phyloP scores from a whole-genome alignment of 2,329 filamentous ascomycete genomes.

The Orbilia oligospora region DNA sequence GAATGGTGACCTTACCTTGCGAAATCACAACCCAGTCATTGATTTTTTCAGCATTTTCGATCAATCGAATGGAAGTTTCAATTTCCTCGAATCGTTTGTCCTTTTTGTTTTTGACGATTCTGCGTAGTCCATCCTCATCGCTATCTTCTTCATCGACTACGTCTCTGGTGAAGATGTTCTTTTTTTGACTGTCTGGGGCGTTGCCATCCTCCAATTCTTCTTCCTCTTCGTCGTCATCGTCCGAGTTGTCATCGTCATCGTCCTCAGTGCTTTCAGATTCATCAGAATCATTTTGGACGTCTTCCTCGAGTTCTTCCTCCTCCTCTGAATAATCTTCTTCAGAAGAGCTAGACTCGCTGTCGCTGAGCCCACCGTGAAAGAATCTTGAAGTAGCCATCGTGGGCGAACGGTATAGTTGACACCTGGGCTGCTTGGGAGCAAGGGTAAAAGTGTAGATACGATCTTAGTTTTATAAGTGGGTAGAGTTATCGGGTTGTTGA shows the following conservation, averaged over 20 bases:
- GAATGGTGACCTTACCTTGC: slow-evolving; percentile 73
- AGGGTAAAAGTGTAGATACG: slow-evolving; percentile 23
- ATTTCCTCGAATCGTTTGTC: slow-evolving; percentile 97
- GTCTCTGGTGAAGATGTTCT: slow-evolving; percentile 85
- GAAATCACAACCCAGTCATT: slow-evolving; percentile 96
- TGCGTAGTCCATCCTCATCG: slow-evolving; percentile 87
- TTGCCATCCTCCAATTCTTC: slow-evolving; percentile 74
- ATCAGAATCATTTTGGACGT: slow-evolving; percentile 62
- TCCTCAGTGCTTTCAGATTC: slow-evolving; percentile 62
- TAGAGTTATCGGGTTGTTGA: background rate
- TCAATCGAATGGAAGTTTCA: slow-evolving; percentile 87
- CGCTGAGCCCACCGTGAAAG: slow-evolving; percentile 91
- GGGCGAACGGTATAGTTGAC: background rate
- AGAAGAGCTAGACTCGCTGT: slow-evolving; percentile 92
- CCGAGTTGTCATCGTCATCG: slow-evolving; percentile 71
- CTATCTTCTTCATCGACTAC: slow-evolving; percentile 82
- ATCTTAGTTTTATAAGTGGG: background rate
- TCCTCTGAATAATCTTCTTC: slow-evolving; percentile 95
- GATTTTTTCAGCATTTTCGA: slow-evolving; percentile 98
- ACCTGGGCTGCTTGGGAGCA: background rate
- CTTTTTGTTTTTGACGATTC: slow-evolving; percentile 95
- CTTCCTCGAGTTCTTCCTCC: slow-evolving; percentile 73
- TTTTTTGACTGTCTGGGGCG: slow-evolving; percentile 71
- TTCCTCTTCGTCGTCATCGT: slow-evolving; percentile 72
- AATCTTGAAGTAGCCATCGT: slow-evolving; percentile 84